Base-by-base conservation (phyloP, 2,329 filamentous ascomycete species). In the Emydomyces testavorans region DNA sequence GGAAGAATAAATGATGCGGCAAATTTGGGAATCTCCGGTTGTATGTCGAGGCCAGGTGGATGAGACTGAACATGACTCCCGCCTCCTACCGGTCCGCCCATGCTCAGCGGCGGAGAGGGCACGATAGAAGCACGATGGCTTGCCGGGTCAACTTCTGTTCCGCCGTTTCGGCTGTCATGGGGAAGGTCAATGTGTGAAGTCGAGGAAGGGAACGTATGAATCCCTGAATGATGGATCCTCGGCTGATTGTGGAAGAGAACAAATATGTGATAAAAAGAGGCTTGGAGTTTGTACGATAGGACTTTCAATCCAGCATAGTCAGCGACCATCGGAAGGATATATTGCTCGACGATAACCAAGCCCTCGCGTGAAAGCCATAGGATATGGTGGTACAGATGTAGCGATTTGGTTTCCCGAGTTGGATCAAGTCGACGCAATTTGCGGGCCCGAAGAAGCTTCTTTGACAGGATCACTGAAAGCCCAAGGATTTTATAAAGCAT, bases 221-320 rank as follows among this genome's bases (percentile, higher is more conserved):
- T 69, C 16, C 74, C 74, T 59, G 78, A 74, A 29, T 74, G 71
- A 37, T 80, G 82, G 49, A 94, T 77, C 0, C 83, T 75, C 0
- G 90, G 90, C 46, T 86, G 80, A 66, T 95, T 95, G 70, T 95
- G 87, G 62, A 95, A 96, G 10, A 96, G 76, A 46, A 94, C 92
- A 64, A 94, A 94, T 55, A 98, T 87, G 68, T 98, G 90, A 58
- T 93, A 92, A 62, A 96, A 94, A 16, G 87, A 94, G 13, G 92
- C 92, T 51, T 87, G 82, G 11, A 98, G 75, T 66, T 96, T 98
- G 63, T 87, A 86, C 16, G 85, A 82, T 53, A 98, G 75, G 37
- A 96, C 89, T 60, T 88, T 89, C 49, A 94, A 79, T 64, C 94
- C 89, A 60, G 73, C 79, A 66, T 80, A 86, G 59, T 78, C 82